These are phyloP conservation scores for Daldinia sp. DNA, from an alignment of 2,329 filamentous ascomycete genomes.

Conservation along the genomic window DNA sequence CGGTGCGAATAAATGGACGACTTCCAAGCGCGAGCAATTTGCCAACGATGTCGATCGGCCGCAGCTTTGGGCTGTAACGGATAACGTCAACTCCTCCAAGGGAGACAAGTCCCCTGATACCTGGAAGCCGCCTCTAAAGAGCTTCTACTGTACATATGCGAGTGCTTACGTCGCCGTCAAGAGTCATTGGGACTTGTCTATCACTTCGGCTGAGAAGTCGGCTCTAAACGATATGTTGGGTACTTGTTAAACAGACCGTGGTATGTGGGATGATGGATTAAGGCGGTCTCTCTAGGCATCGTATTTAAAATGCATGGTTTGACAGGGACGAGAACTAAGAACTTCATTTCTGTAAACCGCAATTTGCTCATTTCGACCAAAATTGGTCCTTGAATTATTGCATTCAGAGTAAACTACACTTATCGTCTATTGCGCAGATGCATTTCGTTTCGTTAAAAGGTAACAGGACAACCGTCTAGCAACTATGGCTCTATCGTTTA, in stretches of 20 bases:
- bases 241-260: conserved; percentile 60
- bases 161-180: conserved; percentile 82
- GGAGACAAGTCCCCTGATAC: conserved; percentile 75
- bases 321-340: background rate
- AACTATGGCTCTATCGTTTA: conserved; percentile 20
- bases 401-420: conserved; percentile 8
- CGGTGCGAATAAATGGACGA: conserved; percentile 77
- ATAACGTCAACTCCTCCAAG: conserved; percentile 77
- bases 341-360: background rate
- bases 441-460: background rate
- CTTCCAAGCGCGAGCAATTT: conserved; percentile 69
- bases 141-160: conserved; percentile 81
- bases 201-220: conserved; percentile 76
- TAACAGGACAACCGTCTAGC: conserved; percentile 2
- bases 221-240: conserved; percentile 71
- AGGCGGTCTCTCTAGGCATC: too few relatives aligned
- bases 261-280: background rate
- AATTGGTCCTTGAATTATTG: conserved; percentile 11
- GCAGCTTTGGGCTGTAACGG: conserved; percentile 81
- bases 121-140: conserved; percentile 76
- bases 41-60: conserved; percentile 81
- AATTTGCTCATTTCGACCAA: background rate
- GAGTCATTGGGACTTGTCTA: conserved; percentile 71
- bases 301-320: too few relatives aligned
- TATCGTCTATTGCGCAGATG: conserved; percentile 17